Percentiles rank a stretch among this genome's conserved stretches.
These are phyloP conservation scores for Citrullus colocynthis DNA, from an alignment of 306 rosid genomes.

Conservation along the genomic window DNA sequence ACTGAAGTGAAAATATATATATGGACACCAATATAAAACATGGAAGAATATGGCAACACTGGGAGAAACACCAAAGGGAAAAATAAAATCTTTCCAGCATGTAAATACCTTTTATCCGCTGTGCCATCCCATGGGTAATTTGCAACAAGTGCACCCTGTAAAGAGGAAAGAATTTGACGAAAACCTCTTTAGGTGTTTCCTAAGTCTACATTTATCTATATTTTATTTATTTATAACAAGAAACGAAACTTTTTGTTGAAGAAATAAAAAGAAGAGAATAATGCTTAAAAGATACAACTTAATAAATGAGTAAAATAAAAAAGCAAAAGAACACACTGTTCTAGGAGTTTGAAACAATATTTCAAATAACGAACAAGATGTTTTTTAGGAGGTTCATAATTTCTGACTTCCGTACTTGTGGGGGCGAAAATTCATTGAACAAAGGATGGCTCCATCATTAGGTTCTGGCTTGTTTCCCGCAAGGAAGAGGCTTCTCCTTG, in stretches of 20 bases:
- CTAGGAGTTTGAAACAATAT: not conserved
- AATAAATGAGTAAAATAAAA: too few species aligned
- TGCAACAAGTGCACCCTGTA: conserved; percentile 94
- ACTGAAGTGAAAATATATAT: not conserved
- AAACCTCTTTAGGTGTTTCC: not conserved
- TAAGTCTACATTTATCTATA: not conserved
- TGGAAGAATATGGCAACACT: not conserved
- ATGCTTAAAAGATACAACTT: too few species aligned
- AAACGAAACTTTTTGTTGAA: too few species aligned
- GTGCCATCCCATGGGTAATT: conserved; percentile 98
- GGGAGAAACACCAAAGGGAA: not conserved
- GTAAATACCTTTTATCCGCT: conserved; percentile 41
- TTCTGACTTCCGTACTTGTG: not conserved
- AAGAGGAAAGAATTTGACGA: not conserved
- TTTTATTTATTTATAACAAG: too few species aligned
- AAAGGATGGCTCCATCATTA: not conserved
- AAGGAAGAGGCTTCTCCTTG: not conserved
- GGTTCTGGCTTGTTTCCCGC: not conserved
- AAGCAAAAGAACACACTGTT: too few species aligned
- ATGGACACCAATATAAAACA: not conserved
- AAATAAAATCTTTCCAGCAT: not conserved
- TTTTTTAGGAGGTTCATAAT: not conserved
- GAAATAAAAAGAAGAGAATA: too few species aligned
- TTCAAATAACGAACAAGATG: not conserved
- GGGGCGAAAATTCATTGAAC: not conserved